Base-by-base conservation (phyloP, 306 rosid species). In the Acacia melanoxylon region DNA sequence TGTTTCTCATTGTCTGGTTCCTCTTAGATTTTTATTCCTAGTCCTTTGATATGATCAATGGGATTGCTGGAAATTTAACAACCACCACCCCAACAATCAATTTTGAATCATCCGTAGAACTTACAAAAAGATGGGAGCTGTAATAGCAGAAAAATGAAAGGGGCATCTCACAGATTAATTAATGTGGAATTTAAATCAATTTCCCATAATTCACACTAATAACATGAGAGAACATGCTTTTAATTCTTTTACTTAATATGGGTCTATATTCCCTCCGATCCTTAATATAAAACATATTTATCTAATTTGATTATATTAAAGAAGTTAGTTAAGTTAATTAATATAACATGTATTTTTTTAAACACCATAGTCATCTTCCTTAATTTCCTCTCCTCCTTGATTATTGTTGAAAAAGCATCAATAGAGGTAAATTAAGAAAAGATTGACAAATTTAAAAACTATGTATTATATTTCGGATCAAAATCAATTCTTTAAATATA, bases 1-100 rank as follows among this genome's bases (percentile, higher is more conserved):
- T 22, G 49, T 63, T 81, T 76, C 78, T 79, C 45, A 10, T 1
- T 79, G 89, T 69, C 84, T 27, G 10, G 35, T 14, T 10, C 17
- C 17, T 70, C 37, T 70, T 44, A 24, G 37, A 16, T 11, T 42
- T 70, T 42, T 70, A 61, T 52, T 31, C 41, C 52, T 19, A 10
- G 5, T 20, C 67, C 20, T 17, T 22, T 40, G 15, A 22, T 24
- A 24, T 25, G 54, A 49, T 54, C 17, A 52, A 4, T 0, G 1
- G 24, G 10, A 58, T 41, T 66, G 33, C 8, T 45, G 62, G 51
- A 3, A 37, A 31, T 12, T 29, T 10, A 29, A 67, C 33, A 77
- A 5, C 10, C 10, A 29, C 31, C 76, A 4, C 8, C 4, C 20
- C 9, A 69, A 54, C 82, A 68, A 40, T 51, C 68, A 79, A 68